These are phyloP conservation scores for Xylaria sp. DNA, from an alignment of 2,329 filamentous ascomycete species.

Conservation along the genomic window DNA sequence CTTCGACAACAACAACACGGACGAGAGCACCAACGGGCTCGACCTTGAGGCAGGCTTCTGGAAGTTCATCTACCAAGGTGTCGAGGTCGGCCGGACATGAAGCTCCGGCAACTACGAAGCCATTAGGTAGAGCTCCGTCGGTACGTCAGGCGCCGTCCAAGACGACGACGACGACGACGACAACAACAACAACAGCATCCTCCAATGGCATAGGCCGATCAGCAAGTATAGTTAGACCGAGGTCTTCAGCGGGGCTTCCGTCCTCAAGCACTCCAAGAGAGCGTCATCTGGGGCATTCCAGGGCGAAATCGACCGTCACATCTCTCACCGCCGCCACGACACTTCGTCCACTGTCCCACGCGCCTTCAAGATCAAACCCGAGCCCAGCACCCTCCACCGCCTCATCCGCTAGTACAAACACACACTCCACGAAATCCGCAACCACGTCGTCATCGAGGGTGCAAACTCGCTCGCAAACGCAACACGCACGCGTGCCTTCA, in stretches of 20 bases:
- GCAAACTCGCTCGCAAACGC: conserved; percentile 41
- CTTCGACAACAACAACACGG: conserved; percentile 34
- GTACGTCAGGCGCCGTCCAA: conserved; percentile 41
- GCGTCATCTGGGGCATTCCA: conserved; percentile 47
- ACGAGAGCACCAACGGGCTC: conserved; percentile 35
- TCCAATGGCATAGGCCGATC: conserved; percentile 34
- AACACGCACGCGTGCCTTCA: conserved; percentile 35
- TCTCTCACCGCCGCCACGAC: conserved; percentile 52
- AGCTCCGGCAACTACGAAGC: conserved; percentile 38
- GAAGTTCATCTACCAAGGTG: conserved; percentile 27
- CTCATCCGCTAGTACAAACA: conserved; percentile 38
- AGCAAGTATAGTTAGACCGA: conserved; percentile 38
- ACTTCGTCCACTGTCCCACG: conserved; percentile 51
- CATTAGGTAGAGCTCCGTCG: conserved; percentile 44
- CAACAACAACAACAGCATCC: conserved; percentile 29
- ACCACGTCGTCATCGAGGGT: conserved; percentile 35
- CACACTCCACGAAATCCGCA: conserved; percentile 32
- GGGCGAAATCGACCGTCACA: conserved; percentile 56
- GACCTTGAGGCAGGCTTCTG: conserved; percentile 40
- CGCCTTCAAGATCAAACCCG: conserved; percentile 38
- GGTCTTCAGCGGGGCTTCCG: conserved; percentile 40
- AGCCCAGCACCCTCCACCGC: conserved; percentile 40
- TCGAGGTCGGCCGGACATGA: conserved; percentile 32
- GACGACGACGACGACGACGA: conserved; percentile 32
- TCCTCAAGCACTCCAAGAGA: conserved; percentile 32